phyloP scores from a whole-genome alignment of 371 early-diverging fungal genomes.

The Synchytrium microbalum region DNA sequence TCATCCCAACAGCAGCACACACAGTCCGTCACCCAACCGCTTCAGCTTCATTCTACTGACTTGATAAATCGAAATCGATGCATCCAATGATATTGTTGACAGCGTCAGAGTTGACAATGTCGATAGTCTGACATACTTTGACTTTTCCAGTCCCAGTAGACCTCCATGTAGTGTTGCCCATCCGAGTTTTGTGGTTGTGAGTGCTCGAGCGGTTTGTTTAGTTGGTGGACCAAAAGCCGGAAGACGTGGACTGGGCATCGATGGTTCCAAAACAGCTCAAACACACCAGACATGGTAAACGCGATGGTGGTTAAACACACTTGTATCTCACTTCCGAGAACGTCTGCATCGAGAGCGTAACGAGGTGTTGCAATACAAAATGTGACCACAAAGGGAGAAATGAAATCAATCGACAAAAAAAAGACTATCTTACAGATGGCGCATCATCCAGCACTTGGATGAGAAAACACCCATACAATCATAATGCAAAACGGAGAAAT shows the following conservation, averaged over 20 bases:
- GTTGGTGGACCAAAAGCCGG: not conserved
- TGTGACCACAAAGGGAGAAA: no score
- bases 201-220: no score
- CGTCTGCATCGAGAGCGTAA: slow-evolving; percentile 69
- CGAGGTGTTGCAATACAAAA: not conserved
- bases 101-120: not conserved
- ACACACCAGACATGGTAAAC: slow-evolving; percentile 48
- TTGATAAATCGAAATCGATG: not conserved
- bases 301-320: slow-evolving; percentile 73
- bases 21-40: not conserved
- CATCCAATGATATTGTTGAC: not conserved
- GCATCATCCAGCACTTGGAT: not conserved
- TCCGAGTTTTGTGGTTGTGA: not conserved
- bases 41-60: not conserved
- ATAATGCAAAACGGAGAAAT: slow-evolving; percentile 41
- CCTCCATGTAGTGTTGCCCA: not conserved
- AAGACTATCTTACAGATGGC: no score
- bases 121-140: not conserved
- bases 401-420: not conserved
- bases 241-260: not conserved
- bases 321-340: slow-evolving; percentile 93
- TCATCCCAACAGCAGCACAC: not conserved
- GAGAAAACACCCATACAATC: slow-evolving; percentile 73
- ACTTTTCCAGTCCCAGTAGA: not conserved
- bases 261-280: not conserved